Conservation (phyloP, 306 rosid species). For the Potentilla sterilis region DNA sequence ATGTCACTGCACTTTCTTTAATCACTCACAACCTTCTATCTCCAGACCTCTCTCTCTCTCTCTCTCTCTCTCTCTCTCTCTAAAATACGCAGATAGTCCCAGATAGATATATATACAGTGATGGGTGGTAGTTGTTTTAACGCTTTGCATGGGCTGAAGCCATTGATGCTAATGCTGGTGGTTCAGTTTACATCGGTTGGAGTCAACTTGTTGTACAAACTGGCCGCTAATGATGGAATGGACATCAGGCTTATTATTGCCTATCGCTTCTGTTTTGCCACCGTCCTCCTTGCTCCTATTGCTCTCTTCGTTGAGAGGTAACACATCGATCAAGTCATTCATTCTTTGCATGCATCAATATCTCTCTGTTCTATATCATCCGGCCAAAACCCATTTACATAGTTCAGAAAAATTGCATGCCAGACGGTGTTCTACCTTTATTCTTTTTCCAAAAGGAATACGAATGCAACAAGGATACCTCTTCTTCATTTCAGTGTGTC, state of each 20-base stretch:
- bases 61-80: not conserved
- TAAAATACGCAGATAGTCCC: not conserved
- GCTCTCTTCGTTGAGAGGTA: constrained; percentile 63
- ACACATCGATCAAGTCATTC: too few species aligned
- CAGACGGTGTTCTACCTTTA: not conserved
- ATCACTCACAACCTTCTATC: not conserved
- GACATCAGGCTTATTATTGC: constrained; percentile 47
- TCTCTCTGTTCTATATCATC: not conserved
- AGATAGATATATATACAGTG: not conserved
- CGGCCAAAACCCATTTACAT: not conserved
- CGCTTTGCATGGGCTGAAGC: constrained; percentile 38
- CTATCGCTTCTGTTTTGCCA: constrained; percentile 58
- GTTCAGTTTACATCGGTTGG: constrained; percentile 50
- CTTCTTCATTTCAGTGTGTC: not conserved
- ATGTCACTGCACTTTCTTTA: not conserved
- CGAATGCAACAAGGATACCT: not conserved
- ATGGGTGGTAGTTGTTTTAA: not conserved
- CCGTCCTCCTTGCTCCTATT: constrained; percentile 55
- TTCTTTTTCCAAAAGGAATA: not conserved
- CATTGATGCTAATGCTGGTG: constrained; percentile 45
- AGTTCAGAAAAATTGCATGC: not conserved
- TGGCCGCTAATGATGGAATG: constrained; percentile 69
- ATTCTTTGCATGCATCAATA: not conserved
- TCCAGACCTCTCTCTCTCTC: not conserved
- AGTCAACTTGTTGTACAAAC: constrained; percentile 59